Evolutionary conservation across 345 rosid genomes (phyloP).

Genomic region (Eutrema japonicum): DNA sequence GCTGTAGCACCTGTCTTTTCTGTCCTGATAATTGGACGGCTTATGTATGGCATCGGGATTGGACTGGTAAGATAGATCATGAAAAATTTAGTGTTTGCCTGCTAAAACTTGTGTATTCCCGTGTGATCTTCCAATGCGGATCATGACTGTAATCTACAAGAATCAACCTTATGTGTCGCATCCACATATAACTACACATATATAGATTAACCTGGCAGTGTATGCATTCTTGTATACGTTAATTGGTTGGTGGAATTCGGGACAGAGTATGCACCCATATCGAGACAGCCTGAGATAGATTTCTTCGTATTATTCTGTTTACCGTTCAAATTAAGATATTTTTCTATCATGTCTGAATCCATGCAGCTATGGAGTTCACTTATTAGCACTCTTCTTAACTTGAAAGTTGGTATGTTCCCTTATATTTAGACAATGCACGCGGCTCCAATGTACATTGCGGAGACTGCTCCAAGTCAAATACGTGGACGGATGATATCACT

Average conservation of each 20-base stretch:
- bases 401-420: conserved; percentile 23
- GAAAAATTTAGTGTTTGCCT: conserved; percentile 21
- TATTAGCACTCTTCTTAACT: conserved; percentile 14
- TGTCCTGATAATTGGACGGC: conserved; percentile 81
- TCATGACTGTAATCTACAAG: no score
- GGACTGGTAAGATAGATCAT: conserved; percentile 75
- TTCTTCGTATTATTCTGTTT: conserved; percentile 2
- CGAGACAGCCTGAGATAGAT: background rate
- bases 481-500: conserved; percentile 93
- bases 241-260: conserved; percentile 1
- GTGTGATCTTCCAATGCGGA: conserved; percentile 16
- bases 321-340: conserved; percentile 16
- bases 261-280: conserved; percentile 11
- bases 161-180: background rate
- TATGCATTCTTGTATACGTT: background rate
- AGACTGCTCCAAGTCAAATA: conserved; percentile 90
- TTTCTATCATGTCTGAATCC: conserved; percentile 1
- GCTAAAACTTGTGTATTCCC: conserved; percentile 15
- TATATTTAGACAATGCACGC: conserved; percentile 89
- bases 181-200: background rate
- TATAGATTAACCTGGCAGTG: background rate
- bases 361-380: conserved; percentile 1
- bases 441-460: conserved; percentile 99
- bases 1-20: conserved; percentile 74
- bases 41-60: conserved; percentile 81